Evolutionary conservation across 495 filamentous ascomycete species (phyloP).

Genomic region (Annulohypoxylon moriforme): DNA sequence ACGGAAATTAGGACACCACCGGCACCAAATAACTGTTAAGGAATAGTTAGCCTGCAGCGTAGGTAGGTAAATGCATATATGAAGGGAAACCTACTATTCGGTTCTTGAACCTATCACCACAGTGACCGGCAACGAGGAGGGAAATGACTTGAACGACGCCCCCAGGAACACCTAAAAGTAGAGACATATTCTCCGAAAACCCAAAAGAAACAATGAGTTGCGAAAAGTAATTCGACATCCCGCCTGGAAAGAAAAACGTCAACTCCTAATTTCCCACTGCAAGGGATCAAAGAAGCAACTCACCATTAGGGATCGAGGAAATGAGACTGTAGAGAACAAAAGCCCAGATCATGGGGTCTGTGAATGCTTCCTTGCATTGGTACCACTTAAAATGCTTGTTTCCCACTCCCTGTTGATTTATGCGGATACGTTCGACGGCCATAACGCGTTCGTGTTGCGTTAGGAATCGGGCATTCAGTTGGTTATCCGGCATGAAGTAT

Average conservation of each 20-base stretch:
- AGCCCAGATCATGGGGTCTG: conserved; percentile 62
- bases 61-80: conserved; percentile 2
- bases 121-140: conserved; percentile 67
- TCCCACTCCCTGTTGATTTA: conserved; percentile 75
- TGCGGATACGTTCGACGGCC: conserved; percentile 69
- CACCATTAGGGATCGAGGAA: conserved; percentile 71
- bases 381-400: conserved; percentile 75
- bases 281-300: conserved; percentile 1
- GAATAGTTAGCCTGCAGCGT: conserved; percentile 9
- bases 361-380: conserved; percentile 67
- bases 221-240: conserved; percentile 78
- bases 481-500: conserved; percentile 74
- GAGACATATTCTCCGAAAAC: conserved; percentile 67
- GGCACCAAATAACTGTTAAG: conserved; percentile 48
- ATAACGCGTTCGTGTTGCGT: conserved; percentile 69
- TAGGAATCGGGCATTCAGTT: conserved; percentile 74
- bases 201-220: conserved; percentile 71
- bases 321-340: conserved; percentile 72
- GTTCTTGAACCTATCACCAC: conserved; percentile 68
- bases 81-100: conserved; percentile 54
- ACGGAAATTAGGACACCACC: conserved; percentile 57
- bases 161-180: conserved; percentile 74
- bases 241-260: conserved; percentile 54
- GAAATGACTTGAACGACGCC: conserved; percentile 74
- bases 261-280: neutral